Evolutionary conservation across 106 monocot genomes (phyloP).

Genomic region (Dioscorea zingiberensis): DNA sequence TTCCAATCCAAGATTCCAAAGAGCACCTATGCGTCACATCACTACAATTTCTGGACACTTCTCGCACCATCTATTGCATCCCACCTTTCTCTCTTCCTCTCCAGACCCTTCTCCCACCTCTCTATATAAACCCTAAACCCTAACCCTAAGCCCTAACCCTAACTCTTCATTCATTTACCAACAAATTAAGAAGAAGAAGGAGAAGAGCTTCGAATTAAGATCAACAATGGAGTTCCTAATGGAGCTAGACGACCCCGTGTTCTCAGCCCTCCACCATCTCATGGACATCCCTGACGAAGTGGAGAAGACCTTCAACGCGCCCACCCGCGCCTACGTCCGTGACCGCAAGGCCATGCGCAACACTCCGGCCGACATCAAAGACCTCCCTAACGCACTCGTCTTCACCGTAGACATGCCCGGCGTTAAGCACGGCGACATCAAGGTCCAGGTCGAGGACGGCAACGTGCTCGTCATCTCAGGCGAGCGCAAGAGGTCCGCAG

Average conservation of each 20-base stretch:
- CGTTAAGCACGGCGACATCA: slow-evolving; percentile 24
- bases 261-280: slow-evolving; percentile 20
- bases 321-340: slow-evolving; percentile 25
- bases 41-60: no score
- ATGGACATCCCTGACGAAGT: slow-evolving; percentile 25
- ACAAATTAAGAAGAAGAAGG: no score
- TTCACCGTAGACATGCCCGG: slow-evolving; percentile 45
- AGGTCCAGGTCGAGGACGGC: slow-evolving; percentile 41
- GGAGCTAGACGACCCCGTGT: slow-evolving; percentile 12
- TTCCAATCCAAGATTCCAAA: no score
- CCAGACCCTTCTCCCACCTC: no score
- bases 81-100: no score
- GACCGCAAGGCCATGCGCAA: slow-evolving; percentile 31
- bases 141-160: no score
- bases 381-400: slow-evolving; percentile 14
- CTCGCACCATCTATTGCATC: no score
- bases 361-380: slow-evolving; percentile 43
- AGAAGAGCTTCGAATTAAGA: no score
- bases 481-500: slow-evolving; percentile 20
- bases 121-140: no score
- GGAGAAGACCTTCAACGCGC: slow-evolving; percentile 27
- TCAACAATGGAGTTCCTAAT: slow-evolving; percentile 6
- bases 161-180: neutral
- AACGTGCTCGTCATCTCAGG: slow-evolving; percentile 31
- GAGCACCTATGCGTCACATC: no score